Evolutionary conservation across 2,329 filamentous ascomycete genomes (phyloP), one percentile per base, ranked within the genome.

Genomic region (Penicillium sp.): DNA sequence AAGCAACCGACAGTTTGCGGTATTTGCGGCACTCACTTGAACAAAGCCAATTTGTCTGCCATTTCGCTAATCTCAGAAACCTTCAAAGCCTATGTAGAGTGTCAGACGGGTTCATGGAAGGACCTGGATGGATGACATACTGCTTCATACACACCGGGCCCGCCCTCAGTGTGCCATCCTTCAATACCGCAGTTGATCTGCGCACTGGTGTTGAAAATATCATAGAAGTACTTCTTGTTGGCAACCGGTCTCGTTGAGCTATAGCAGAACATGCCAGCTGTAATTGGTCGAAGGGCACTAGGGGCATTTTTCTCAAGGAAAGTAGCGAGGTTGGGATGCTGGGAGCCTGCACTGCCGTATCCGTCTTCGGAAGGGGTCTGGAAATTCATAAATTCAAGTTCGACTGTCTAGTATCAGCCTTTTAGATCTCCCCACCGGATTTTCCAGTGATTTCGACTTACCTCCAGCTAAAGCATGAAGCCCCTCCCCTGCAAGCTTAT

Each of bases 241-340:
- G 93, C 90, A 2, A 91, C 85, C 0, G 91, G 88, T 27, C 91
- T 81, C 8, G 89, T 94, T 59, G 96, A 79, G 63, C 89, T 93
- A 78, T 96, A 96, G 58, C 91, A 91, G 66, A 96, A 96, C 90
- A 96, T 96, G 69, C 91, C 91, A 66, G 94, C 89, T 7, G 91
- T 95, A 46, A 96, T 77, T n/a, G 87, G 81, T 1, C 89, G 90
- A 9, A 96, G 82, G 21, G 84, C 74, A 44, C 86, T 77, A 10
- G 88, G 84, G 0, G 88, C 82, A 70, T 94, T 91, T 8, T 86
- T 78, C 63, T 83, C 81, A 37, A 94, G 82, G 72, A 88, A 95
- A 4, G 81, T 77, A 32, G 90, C 88, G 2, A 90, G 87, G 0
- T 88, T 86, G 35, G 85, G 90, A 89, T n/a, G 84, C 83, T 68